Base-by-base conservation (phyloP, 768 basidiomycete species). In the Lactarius pseudohatsudake region DNA sequence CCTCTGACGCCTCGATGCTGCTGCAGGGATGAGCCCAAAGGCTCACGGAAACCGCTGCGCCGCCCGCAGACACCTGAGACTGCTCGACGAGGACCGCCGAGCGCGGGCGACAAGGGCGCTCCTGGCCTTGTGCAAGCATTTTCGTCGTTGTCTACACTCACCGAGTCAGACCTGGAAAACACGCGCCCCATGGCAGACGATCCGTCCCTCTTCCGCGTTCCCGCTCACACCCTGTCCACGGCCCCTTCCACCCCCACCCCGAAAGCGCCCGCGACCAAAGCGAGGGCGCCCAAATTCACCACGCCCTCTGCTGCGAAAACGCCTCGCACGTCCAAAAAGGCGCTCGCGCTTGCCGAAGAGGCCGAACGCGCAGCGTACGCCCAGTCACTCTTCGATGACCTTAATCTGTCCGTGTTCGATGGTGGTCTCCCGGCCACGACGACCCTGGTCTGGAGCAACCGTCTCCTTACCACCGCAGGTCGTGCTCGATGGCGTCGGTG, bases 401-500 rank as follows among this genome's bases (percentile, higher is more conserved):
- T 71, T 30, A 71, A 71, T 34, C 30, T 53, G 34, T 56, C 32
- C 22, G 69, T 69, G 26, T 71, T 71, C 22, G 65, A 34, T 22
- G 58, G 45, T 18, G 68, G 65, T 26, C 62, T 71, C 2, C 68
- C 70, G 3, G 40, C 30, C n/a, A 59, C 43, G 50, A 71, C 70
- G 36, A 30, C 22, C 26, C 54, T 71, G 11, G 32, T 59, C 28
- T 71, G 70, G 70, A 71, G 63, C 32, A 66, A 69, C 13, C 64
- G 70, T 8, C 65, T 71, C 10, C 47, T 71, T 55, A 66, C 70
- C 22, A 71, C 70, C 0, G 70, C 70, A 5, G 70, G 70, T 16
- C 68, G 70, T 10, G 70, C 70, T 20, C 62, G 68, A 28, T 71
- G 70, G 70, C 70, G 66, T 40, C 61, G 68, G 70, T 65, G 15